Conservation (phyloP, 176 grass and related monocot species). For the Stipa capillata region DNA sequence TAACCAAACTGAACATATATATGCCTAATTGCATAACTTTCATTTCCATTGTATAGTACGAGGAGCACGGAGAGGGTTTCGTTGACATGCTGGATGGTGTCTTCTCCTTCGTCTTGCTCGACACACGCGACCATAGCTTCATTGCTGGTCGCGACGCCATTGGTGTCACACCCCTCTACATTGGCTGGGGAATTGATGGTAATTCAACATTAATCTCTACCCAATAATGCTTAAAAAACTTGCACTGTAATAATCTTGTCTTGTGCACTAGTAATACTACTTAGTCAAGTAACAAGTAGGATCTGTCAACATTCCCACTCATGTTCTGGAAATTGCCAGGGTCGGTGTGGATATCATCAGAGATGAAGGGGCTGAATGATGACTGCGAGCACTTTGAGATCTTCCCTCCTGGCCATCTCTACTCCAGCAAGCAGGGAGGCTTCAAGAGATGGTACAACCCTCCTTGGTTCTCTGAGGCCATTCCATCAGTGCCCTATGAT, state of each 20-base stretch:
- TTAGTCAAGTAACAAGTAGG: neutral
- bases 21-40: neutral
- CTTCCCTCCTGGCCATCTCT: constrained; percentile 78
- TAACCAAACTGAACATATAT: neutral
- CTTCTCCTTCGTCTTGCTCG: constrained; percentile 74
- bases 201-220: neutral
- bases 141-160: constrained; percentile 75
- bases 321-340: constrained; percentile 21
- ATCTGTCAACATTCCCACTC: neutral
- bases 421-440: constrained; percentile 39
- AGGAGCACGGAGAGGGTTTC: constrained; percentile 73
- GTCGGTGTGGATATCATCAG: constrained; percentile 81
- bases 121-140: constrained; percentile 42
- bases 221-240: neutral
- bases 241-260: neutral
- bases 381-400: constrained; percentile 84
- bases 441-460: constrained; percentile 89
- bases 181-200: constrained; percentile 86
- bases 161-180: constrained; percentile 75
- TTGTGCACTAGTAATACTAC: neutral
- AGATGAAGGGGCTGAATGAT: constrained; percentile 79
- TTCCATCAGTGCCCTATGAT: constrained; percentile 45
- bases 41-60: constrained; percentile 18
- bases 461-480: constrained; percentile 43
- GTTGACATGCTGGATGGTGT: constrained; percentile 84